phyloP scores from a whole-genome alignment of 2,329 filamentous ascomycete species.

The Fusarium haematococcum region DNA sequence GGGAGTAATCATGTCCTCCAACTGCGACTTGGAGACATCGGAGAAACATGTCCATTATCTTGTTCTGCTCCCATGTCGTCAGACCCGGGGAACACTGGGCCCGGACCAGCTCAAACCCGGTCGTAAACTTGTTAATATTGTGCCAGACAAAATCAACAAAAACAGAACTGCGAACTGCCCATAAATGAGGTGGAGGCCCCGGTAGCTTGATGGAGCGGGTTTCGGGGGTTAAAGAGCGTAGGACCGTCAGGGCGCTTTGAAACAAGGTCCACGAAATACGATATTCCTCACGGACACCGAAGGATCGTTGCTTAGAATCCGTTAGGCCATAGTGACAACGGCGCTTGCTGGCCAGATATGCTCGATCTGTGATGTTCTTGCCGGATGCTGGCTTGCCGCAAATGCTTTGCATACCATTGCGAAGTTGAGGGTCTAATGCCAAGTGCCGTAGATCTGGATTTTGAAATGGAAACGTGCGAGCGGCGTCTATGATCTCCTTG shows the following conservation, averaged over 20 bases:
- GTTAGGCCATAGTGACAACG: background rate
- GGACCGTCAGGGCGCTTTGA: background rate
- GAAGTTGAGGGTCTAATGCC: background rate
- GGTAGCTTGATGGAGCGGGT: background rate
- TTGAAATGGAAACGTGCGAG: constrained; percentile 10
- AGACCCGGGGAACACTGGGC: background rate
- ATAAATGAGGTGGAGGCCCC: constrained; percentile 5
- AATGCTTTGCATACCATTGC: background rate
- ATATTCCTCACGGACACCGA: constrained; percentile 4
- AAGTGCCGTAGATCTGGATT: constrained; percentile 8
- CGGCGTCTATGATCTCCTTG: constrained; percentile 15
- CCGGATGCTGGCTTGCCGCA: background rate
- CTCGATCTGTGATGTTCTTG: background rate
- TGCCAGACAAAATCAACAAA: constrained; percentile 10
- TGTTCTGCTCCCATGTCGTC: constrained; percentile 9
- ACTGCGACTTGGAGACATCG: constrained; percentile 9
- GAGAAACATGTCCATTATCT: constrained; percentile 22
- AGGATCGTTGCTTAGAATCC: constrained; percentile 13
- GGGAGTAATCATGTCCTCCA: constrained; percentile 12
- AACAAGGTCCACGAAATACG: constrained; percentile 11
- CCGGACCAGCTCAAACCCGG: constrained; percentile 1
- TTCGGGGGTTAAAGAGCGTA: constrained; percentile 1
- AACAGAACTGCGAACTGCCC: background rate
- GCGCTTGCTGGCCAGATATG: constrained; percentile 14
- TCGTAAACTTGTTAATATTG: constrained; percentile 20